These are phyloP conservation scores for Paraphaeosphaeria minitans DNA, from an alignment of 2,329 filamentous ascomycete genomes.

Conservation along the genomic window DNA sequence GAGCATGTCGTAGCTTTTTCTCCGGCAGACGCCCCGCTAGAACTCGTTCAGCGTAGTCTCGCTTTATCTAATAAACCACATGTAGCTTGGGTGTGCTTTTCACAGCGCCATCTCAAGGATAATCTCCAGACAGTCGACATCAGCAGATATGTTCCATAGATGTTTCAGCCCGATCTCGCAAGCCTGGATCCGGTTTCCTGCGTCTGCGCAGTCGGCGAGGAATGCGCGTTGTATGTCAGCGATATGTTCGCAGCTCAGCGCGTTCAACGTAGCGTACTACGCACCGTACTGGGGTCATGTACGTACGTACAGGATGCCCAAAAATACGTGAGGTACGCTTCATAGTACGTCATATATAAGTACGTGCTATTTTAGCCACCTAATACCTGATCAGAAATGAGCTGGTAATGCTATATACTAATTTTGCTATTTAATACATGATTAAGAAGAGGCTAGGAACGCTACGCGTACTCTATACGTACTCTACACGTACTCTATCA, in stretches of 20 bases:
- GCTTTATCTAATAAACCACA: constrained; percentile 54
- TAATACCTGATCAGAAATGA: too few relatives aligned
- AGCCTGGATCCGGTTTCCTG: constrained; percentile 43
- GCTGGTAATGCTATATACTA: too few relatives aligned
- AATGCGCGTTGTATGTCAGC: constrained; percentile 36
- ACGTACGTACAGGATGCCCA: too few relatives aligned
- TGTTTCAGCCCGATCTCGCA: constrained; percentile 53
- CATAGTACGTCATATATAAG: too few relatives aligned
- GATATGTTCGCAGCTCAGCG: constrained; percentile 25
- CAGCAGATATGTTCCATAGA: constrained; percentile 50
- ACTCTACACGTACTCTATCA: too few relatives aligned
- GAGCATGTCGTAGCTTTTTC: constrained; percentile 57
- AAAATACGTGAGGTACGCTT: too few relatives aligned
- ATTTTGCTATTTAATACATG: too few relatives aligned
- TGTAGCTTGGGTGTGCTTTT: constrained; percentile 56
- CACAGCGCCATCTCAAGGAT: constrained; percentile 51
- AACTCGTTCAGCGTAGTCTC: constrained; percentile 54
- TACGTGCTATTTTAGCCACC: too few relatives aligned
- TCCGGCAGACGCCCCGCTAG: constrained; percentile 52
- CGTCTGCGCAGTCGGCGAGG: constrained; percentile 28
- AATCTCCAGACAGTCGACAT: constrained; percentile 41
- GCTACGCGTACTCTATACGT: too few relatives aligned
- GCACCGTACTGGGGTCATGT: too few relatives aligned
- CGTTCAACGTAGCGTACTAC: too few relatives aligned
- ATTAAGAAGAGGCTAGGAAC: too few relatives aligned